Conservation (phyloP, 2,329 filamentous ascomycete species). For the Ambrosiella beaveri region DNA sequence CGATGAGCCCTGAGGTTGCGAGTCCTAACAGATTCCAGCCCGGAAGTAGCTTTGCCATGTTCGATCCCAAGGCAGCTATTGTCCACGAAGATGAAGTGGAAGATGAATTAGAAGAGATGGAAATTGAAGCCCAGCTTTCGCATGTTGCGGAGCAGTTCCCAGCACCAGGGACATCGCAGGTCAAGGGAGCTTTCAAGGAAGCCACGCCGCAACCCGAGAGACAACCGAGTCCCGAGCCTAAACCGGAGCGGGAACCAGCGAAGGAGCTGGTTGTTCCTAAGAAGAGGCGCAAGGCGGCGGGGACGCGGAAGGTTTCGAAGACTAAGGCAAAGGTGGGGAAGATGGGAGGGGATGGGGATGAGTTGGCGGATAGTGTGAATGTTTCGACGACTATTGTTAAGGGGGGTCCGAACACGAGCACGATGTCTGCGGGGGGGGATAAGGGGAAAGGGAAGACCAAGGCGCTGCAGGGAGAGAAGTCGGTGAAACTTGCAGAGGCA, state of each 20-base stretch:
- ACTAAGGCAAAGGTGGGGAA: slow-evolving; percentile 26
- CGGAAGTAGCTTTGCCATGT: slow-evolving; percentile 30
- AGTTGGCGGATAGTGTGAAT: slow-evolving; percentile 23
- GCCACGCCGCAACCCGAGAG: background rate
- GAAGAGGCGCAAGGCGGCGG: slow-evolving; percentile 34
- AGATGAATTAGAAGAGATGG: slow-evolving; percentile 32
- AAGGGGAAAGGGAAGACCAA: background rate
- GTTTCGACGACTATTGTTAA: slow-evolving; percentile 28
- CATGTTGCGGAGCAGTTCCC: slow-evolving; percentile 10
- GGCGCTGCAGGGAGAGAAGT: background rate
- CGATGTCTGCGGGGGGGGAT: background rate
- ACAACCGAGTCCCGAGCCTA: background rate
- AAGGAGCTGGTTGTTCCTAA: slow-evolving; percentile 27
- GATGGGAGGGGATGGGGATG: slow-evolving; percentile 16
- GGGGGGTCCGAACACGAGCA: slow-evolving; percentile 13
- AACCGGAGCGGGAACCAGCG: slow-evolving; percentile 12
- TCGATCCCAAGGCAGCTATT: slow-evolving; percentile 29
- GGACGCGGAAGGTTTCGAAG: slow-evolving; percentile 34
- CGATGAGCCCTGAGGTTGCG: background rate
- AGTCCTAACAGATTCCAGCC: background rate
- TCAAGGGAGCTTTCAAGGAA: slow-evolving; percentile 14
- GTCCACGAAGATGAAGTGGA: slow-evolving; percentile 32
- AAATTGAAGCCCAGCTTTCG: slow-evolving; percentile 30
- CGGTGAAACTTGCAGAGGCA: background rate
- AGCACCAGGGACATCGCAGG: background rate